These are phyloP conservation scores for Fagopyrum tataricum DNA, from an alignment of 148 eudicot species.

Conservation along the genomic window DNA sequence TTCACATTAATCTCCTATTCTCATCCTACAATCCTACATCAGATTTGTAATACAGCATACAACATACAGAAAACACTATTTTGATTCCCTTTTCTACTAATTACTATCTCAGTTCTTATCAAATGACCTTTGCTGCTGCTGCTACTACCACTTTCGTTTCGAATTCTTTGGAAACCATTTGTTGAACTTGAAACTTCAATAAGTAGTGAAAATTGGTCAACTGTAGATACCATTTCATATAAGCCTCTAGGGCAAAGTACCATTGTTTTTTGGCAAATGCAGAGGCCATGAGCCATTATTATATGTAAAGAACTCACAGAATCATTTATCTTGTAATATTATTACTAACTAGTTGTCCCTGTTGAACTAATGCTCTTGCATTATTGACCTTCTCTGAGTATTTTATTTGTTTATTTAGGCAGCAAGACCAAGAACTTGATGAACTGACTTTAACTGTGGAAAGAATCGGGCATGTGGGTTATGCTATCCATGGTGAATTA, in stretches of 20 bases:
- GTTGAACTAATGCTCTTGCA: neutral
- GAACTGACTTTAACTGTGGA: constrained; percentile 85
- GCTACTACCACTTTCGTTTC: too few species aligned
- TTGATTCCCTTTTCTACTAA: too few species aligned
- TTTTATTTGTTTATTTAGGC: constrained; percentile 40
- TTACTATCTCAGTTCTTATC: too few species aligned
- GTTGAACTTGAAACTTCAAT: too few species aligned
- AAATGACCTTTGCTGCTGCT: too few species aligned
- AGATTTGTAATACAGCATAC: too few species aligned
- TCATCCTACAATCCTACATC: too few species aligned
- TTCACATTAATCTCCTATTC: too few species aligned
- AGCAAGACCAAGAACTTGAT: constrained; percentile 94
- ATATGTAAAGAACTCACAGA: too few species aligned
- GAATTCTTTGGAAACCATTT: neutral
- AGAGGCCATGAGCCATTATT: neutral
- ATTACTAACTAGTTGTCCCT: neutral
- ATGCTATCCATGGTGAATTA: constrained; percentile 88
- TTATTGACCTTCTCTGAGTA: neutral
- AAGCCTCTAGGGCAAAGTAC: neutral
- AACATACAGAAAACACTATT: too few species aligned
- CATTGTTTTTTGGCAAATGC: neutral
- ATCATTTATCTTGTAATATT: neutral
- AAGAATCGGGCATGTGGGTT: constrained; percentile 86
- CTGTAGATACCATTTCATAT: neutral
- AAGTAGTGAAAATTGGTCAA: neutral